phyloP scores from a whole-genome alignment of 805 yeast species.

The Ogataea philodendri region DNA sequence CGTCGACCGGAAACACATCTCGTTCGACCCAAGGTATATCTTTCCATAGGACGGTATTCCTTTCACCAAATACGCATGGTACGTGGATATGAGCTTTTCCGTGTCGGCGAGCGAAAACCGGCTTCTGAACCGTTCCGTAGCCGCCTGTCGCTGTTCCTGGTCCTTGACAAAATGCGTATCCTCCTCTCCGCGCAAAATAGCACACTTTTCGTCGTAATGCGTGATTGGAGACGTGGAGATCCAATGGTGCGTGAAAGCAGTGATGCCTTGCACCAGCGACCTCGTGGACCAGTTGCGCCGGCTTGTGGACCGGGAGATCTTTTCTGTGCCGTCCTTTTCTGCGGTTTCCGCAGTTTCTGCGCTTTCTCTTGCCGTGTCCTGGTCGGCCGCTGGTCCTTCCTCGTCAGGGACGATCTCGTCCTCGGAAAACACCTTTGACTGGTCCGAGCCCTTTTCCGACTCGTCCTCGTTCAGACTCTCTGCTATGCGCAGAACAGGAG shows the following conservation, averaged over 20 bases:
- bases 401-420: slow-evolving; percentile 8
- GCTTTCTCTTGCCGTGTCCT: background rate
- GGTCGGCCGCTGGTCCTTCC: slow-evolving; percentile 6
- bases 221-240: slow-evolving; percentile 30
- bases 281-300: slow-evolving; percentile 26
- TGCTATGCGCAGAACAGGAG: slow-evolving; percentile 7
- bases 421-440: slow-evolving; percentile 2
- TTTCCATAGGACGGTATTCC: slow-evolving; percentile 83
- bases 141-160: slow-evolving; percentile 40
- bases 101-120: slow-evolving; percentile 62
- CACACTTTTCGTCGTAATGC: slow-evolving; percentile 51
- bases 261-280: slow-evolving; percentile 31
- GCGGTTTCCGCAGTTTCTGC: background rate
- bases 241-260: slow-evolving; percentile 27
- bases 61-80: slow-evolving; percentile 65
- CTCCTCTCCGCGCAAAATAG: slow-evolving; percentile 40
- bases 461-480: background rate
- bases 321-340: slow-evolving; percentile 3
- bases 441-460: background rate
- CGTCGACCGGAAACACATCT: slow-evolving; percentile 77
- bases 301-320: slow-evolving; percentile 4
- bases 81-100: slow-evolving; percentile 60
- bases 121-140: slow-evolving; percentile 57
- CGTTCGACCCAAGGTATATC: slow-evolving; percentile 64
- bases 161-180: slow-evolving; percentile 51